phyloP scores from a whole-genome alignment of 2,329 filamentous ascomycete genomes.

The Aspergillus bombycis region DNA sequence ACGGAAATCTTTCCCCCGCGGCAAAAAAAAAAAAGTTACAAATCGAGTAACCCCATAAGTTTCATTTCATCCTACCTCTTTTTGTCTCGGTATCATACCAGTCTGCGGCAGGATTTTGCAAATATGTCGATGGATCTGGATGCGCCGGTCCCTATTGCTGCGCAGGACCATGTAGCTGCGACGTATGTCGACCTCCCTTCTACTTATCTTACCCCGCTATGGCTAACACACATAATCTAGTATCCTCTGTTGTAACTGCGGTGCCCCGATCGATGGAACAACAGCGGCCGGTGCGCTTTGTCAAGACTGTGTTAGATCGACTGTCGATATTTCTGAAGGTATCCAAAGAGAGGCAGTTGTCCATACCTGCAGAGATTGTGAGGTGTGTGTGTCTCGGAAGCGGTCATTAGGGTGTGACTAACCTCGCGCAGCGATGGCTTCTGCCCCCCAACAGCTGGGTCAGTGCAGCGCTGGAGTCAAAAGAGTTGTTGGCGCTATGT shows the following conservation, averaged over 20 bases:
- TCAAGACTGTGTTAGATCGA: conserved; percentile 93
- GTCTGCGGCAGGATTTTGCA: not conserved
- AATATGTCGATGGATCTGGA: conserved; percentile 60
- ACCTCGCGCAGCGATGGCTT: conserved; percentile 66
- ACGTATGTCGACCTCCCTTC: conserved; percentile 50
- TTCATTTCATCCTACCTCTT: not conserved
- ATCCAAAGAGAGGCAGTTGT: conserved; percentile 89
- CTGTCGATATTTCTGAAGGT: conserved; percentile 87
- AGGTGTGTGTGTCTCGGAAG: conserved; percentile 40
- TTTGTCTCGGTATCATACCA: not conserved
- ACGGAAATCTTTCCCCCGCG: conserved; percentile 25
- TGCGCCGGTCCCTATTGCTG: conserved; percentile 55
- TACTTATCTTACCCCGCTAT: conserved; percentile 9
- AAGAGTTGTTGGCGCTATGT: conserved; percentile 90
- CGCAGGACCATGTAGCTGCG: conserved; percentile 49
- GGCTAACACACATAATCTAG: conserved; percentile 44
- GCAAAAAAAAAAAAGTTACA: conserved; percentile 32
- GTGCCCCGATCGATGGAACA: conserved; percentile 91
- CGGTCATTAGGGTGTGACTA: not conserved
- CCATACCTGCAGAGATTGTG: conserved; percentile 92
- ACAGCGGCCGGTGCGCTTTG: conserved; percentile 83
- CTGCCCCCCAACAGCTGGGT: conserved; percentile 86
- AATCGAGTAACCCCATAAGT: conserved; percentile 14
- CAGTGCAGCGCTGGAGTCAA: conserved; percentile 79
- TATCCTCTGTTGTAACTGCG: conserved; percentile 99